Evolutionary conservation across 805 yeast species (phyloP).

Genomic region (Sugiyamaella qingdaonensis): DNA sequence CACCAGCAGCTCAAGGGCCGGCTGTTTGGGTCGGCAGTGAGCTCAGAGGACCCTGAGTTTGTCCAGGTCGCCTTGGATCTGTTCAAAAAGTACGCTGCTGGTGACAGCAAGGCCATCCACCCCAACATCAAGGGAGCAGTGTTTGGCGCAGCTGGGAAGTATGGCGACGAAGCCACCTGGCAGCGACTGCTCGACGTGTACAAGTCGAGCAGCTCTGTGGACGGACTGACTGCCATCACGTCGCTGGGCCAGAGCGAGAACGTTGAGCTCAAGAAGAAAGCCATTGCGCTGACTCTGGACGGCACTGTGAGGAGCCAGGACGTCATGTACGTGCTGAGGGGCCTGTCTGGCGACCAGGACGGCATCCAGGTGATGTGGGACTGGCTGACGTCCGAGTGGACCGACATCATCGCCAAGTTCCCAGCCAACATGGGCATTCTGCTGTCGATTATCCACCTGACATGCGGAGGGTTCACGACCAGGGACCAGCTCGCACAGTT

Average conservation of each 20-base stretch:
- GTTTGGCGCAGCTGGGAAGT: slow-evolving; percentile 60
- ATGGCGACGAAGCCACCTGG: slow-evolving; percentile 59
- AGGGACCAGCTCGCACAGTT: slow-evolving; percentile 50
- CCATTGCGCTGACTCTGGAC: slow-evolving; percentile 52
- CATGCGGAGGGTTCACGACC: slow-evolving; percentile 60
- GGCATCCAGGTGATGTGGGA: slow-evolving; percentile 70
- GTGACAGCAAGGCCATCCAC: slow-evolving; percentile 65
- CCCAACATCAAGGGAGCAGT: slow-evolving; percentile 68
- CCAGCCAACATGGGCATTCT: slow-evolving; percentile 83
- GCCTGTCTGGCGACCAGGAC: slow-evolving; percentile 55
- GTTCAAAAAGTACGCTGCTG: slow-evolving; percentile 53
- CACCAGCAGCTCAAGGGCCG: slow-evolving; percentile 64
- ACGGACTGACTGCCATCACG: slow-evolving; percentile 64
- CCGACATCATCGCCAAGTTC: slow-evolving; percentile 53
- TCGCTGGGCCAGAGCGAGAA: slow-evolving; percentile 62
- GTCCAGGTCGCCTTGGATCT: slow-evolving; percentile 34
- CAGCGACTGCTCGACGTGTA: slow-evolving; percentile 59
- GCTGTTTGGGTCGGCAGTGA: slow-evolving; percentile 39
- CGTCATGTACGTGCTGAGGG: slow-evolving; percentile 70
- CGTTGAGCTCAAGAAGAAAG: slow-evolving; percentile 48
- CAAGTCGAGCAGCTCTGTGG: slow-evolving; percentile 54
- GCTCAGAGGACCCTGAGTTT: slow-evolving; percentile 32
- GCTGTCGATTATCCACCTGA: slow-evolving; percentile 62
- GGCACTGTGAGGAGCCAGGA: slow-evolving; percentile 65
- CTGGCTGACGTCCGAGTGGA: slow-evolving; percentile 75